phyloP scores from a whole-genome alignment of 2,329 filamentous ascomycete genomes.

The Alternaria arborescens region DNA sequence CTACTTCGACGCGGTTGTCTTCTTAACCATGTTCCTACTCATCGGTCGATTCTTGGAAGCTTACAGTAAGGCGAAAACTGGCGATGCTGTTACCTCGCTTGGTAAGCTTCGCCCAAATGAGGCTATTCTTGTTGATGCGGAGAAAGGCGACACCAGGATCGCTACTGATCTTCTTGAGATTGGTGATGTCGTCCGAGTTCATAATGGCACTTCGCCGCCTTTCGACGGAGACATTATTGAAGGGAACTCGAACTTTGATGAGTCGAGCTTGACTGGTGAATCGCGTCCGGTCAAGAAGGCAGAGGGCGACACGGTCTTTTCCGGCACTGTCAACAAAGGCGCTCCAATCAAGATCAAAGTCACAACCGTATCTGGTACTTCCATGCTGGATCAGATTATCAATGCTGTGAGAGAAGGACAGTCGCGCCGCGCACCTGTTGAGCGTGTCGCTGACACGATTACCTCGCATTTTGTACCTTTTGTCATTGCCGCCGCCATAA shows the following conservation, averaged over 20 bases:
- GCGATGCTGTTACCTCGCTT: constrained; percentile 82
- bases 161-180: constrained; percentile 70
- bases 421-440: constrained; percentile 76
- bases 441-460: constrained; percentile 75
- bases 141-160: constrained; percentile 57
- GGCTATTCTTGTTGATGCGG: constrained; percentile 71
- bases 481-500: constrained; percentile 72
- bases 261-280: constrained; percentile 88
- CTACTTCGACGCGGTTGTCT: constrained; percentile 94
- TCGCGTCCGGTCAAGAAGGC: constrained; percentile 72
- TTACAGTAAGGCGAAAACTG: constrained; percentile 90
- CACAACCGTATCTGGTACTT: constrained; percentile 71
- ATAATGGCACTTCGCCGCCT: constrained; percentile 82
- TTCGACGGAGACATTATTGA: constrained; percentile 74
- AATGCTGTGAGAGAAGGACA: constrained; percentile 80
- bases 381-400: constrained; percentile 83
- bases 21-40: constrained; percentile 87
- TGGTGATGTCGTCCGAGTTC: constrained; percentile 69
- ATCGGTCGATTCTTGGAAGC: constrained; percentile 78
- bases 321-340: constrained; percentile 78
- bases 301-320: constrained; percentile 70
- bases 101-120: constrained; percentile 80
- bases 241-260: constrained; percentile 76
- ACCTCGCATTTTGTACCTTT: constrained; percentile 81
- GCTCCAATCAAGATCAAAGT: constrained; percentile 69